Conservation (phyloP, 129 eudicot genomes). For the Smallanthus sonchifolius region DNA sequence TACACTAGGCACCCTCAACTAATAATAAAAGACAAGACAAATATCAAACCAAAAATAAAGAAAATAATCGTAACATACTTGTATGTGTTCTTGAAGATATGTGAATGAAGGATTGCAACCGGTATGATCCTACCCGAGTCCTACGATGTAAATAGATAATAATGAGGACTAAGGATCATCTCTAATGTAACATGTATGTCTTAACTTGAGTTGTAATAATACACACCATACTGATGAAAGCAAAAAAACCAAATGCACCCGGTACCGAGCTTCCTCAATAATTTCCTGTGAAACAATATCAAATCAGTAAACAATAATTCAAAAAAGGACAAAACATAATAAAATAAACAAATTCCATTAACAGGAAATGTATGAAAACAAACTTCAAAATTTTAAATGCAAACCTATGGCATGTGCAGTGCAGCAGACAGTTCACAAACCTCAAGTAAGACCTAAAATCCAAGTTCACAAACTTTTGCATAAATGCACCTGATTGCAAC, state of each 20-base stretch:
- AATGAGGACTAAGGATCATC: too few species aligned
- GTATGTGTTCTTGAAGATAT: too few species aligned
- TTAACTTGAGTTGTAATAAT: background rate
- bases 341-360: background rate
- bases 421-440: constrained; percentile 89
- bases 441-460: constrained; percentile 68
- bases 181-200: too few species aligned
- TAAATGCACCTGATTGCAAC: constrained; percentile 57
- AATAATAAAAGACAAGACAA: too few species aligned
- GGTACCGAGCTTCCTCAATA: constrained; percentile 71
- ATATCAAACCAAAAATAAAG: too few species aligned
- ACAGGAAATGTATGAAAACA: background rate
- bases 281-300: constrained; percentile 47
- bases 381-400: background rate
- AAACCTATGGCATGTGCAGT: constrained; percentile 82
- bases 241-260: constrained; percentile 95
- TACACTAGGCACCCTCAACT: too few species aligned
- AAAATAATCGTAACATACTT: too few species aligned
- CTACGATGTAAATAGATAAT: too few species aligned
- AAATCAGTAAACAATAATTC: background rate
- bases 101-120: too few species aligned
- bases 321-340: constrained; percentile 3
- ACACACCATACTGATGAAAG: constrained; percentile 72
- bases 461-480: constrained; percentile 63
- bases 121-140: too few species aligned